Conservation (phyloP, 2,329 filamentous ascomycete species). For the Cladobotryum mycophilum region DNA sequence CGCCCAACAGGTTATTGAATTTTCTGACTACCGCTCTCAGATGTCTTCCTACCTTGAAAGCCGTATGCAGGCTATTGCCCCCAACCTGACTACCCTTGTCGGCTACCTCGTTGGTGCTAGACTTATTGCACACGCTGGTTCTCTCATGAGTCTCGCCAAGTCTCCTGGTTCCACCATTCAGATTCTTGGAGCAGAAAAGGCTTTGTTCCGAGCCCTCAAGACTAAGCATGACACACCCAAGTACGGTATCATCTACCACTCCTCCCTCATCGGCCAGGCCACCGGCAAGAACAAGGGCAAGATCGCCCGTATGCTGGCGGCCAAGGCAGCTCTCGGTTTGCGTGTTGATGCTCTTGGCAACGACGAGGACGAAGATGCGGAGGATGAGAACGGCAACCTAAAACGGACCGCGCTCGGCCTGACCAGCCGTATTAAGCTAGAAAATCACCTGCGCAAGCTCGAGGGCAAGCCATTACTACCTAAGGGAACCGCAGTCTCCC, state of each 20-base stretch:
- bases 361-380: slow-evolving; percentile 67
- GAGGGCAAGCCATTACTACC: slow-evolving; percentile 86
- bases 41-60: slow-evolving; percentile 83
- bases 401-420: slow-evolving; percentile 70
- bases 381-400: slow-evolving; percentile 45
- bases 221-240: slow-evolving; percentile 99
- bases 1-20: slow-evolving; percentile 86
- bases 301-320: slow-evolving; percentile 91
- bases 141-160: slow-evolving; percentile 91
- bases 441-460: slow-evolving; percentile 67
- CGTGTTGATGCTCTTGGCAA: slow-evolving; percentile 72
- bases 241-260: slow-evolving; percentile 92
- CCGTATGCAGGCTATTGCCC: slow-evolving; percentile 94
- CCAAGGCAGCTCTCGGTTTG: slow-evolving; percentile 87
- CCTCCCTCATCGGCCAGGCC: slow-evolving; percentile 90
- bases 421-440: slow-evolving; percentile 63
- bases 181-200: slow-evolving; percentile 97
- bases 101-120: slow-evolving; percentile 91
- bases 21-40: slow-evolving; percentile 83
- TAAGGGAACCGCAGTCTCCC: slow-evolving; percentile 67
- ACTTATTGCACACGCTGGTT: slow-evolving; percentile 90
- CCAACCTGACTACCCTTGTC: slow-evolving; percentile 88
- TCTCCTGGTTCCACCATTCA: slow-evolving; percentile 92
- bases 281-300: slow-evolving; percentile 99
- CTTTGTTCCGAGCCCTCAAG: slow-evolving; percentile 95